Evolutionary conservation across 257 asterid genomes (phyloP), one percentile per base, ranked within the genome.

Genomic region (Capsicum pubescens): DNA sequence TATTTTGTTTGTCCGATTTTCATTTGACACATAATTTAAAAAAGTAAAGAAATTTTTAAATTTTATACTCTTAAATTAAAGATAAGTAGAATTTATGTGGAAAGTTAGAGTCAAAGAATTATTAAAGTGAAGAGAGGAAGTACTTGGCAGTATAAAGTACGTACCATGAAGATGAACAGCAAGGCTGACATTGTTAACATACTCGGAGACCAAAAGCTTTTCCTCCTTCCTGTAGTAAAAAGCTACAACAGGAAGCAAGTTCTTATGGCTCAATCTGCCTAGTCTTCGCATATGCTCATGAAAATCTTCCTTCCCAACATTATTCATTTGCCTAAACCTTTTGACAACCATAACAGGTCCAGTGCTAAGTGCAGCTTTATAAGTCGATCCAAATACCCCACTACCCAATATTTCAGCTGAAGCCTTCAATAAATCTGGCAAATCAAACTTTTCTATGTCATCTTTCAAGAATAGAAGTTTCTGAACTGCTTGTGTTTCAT

Each of bases 331-430:
- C 77, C 89, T 90, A 82, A 87, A 95, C 56, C 99, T 91, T 92
- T 97, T 97, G 82, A 97, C 98, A 55, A 95, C 98, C 93, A 93
- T 81, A 21, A 78, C 84, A 21, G 64, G 87, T 19, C 90, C 92
- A 1, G 56, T 85, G 12, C 56, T 69, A 2, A 97, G 87, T 12
- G 89, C 94, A 7, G 99, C 97, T 70, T 95, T 97, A 82, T 93
- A 97, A 19, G 98, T 91, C 1, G 97, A 92, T 8, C 99, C 98
- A 57, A 93, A 91, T 63, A 85, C 89, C 8, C 99, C 98, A 76
- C 97, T 93, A 5, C 98, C 97, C 42, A 97, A 87, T 54, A 94
- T 86, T 95, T 97, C 98, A 3, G 99, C 99, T 17, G 98, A 93
- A 5, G 99, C 97, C 85, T 82, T 97, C 0, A 97, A 91, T 74